Percentiles rank a stretch among this genome's conserved stretches.
Conservation (phyloP, 306 rosid genomes). For the Vachellia collinsii region DNA sequence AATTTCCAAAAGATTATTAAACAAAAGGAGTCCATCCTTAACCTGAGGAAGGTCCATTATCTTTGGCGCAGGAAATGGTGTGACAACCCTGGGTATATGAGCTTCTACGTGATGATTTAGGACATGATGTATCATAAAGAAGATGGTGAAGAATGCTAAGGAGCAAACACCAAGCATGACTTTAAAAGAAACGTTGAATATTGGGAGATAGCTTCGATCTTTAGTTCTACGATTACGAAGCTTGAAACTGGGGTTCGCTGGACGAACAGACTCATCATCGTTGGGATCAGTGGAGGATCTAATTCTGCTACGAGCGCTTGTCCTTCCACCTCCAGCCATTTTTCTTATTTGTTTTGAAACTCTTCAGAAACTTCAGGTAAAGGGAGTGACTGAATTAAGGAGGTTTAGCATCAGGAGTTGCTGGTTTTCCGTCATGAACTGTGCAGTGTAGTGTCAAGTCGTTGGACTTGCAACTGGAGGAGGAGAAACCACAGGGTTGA, state of each 20-base stretch:
- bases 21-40: background rate
- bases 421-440: background rate
- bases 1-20: background rate
- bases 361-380: background rate
- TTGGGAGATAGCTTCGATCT: constrained; percentile 50
- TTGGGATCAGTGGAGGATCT: constrained; percentile 47
- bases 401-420: background rate
- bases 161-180: constrained; percentile 49
- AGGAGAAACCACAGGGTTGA: background rate
- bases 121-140: constrained; percentile 52
- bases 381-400: background rate
- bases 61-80: constrained; percentile 87
- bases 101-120: constrained; percentile 38
- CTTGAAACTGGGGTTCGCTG: constrained; percentile 33
- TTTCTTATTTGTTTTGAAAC: background rate
- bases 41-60: constrained; percentile 95
- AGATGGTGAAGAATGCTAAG: constrained; percentile 59
- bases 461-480: background rate
- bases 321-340: constrained; percentile 68
- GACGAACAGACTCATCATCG: constrained; percentile 42
- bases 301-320: constrained; percentile 56
- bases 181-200: constrained; percentile 60
- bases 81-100: constrained; percentile 58
- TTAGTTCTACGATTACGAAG: constrained; percentile 50
- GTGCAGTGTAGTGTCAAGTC: background rate